These are phyloP conservation scores for Incumbomyces lentus DNA, from an alignment of 2,329 filamentous ascomycete species.

Conservation along the genomic window DNA sequence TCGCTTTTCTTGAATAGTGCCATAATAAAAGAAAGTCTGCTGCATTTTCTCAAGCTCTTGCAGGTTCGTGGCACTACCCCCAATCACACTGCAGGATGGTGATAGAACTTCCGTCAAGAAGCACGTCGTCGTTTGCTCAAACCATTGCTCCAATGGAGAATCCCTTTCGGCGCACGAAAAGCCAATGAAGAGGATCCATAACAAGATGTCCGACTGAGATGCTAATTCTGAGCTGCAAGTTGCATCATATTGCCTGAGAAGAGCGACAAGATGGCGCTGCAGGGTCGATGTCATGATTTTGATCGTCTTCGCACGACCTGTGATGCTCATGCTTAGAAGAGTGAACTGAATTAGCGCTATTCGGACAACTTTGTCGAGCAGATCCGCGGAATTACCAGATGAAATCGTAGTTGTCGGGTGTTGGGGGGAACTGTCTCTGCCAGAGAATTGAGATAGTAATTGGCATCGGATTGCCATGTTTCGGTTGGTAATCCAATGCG, in stretches of 20 bases:
- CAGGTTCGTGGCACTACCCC: too few species aligned
- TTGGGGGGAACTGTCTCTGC: background rate
- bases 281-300: conserved; percentile 4
- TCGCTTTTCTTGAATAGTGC: too few species aligned
- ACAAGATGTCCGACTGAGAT: too few species aligned
- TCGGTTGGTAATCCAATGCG: conserved; percentile 10
- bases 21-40: too few species aligned
- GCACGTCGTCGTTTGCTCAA: too few species aligned
- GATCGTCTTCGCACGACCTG: conserved; percentile 6
- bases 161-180: too few species aligned
- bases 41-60: too few species aligned
- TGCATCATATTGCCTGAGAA: background rate
- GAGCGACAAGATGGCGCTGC: background rate
- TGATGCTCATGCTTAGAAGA: conserved; percentile 7
- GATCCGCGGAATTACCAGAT: background rate
- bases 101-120: too few species aligned
- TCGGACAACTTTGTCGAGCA: conserved; percentile 2
- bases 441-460: background rate
- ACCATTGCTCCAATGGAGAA: too few species aligned
- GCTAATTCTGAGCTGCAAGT: too few species aligned
- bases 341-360: conserved; percentile 8
- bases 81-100: too few species aligned
- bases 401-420: background rate
- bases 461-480: conserved; percentile 10
- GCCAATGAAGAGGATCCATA: too few species aligned